A percentile compares a stretch with the other conserved stretches of the same genome.
Evolutionary conservation across 345 rosid genomes (phyloP).

Genomic region (Stellera chamaejasme): DNA sequence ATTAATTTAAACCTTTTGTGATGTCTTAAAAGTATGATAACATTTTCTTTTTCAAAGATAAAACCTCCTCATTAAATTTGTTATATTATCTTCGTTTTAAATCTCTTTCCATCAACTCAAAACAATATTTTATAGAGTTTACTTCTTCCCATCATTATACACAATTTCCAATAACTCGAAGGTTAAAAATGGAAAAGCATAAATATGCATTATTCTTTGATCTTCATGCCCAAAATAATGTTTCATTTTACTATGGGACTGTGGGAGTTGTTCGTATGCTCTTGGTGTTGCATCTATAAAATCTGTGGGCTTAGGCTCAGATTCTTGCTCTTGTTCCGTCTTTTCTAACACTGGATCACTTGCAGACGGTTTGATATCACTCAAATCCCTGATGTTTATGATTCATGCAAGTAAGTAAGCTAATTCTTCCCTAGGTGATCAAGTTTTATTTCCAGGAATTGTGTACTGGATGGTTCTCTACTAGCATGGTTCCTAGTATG

Average conservation of each 20-base stretch:
- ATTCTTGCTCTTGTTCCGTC: background rate
- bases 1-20: no score
- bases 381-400: conserved; percentile 98
- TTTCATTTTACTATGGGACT: no score
- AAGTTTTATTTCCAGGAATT: no score
- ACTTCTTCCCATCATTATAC: no score
- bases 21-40: background rate
- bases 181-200: no score
- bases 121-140: background rate
- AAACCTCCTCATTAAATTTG: no score
- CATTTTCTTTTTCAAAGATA: conserved; percentile 4
- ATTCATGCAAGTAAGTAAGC: conserved; percentile 95
- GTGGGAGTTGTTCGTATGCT: no score
- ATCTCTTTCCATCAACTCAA: background rate
- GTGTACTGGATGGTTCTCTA: no score
- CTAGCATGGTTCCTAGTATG: no score
- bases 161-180: no score
- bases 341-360: conserved; percentile 21
- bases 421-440: background rate
- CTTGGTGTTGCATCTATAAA: background rate
- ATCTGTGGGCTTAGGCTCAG: background rate
- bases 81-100: background rate
- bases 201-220: no score
- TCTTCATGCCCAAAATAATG: no score
- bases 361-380: conserved; percentile 95